Evolutionary conservation across 208 protist species (phyloP).

Genomic region (Sergeia podlipaevii): DNA sequence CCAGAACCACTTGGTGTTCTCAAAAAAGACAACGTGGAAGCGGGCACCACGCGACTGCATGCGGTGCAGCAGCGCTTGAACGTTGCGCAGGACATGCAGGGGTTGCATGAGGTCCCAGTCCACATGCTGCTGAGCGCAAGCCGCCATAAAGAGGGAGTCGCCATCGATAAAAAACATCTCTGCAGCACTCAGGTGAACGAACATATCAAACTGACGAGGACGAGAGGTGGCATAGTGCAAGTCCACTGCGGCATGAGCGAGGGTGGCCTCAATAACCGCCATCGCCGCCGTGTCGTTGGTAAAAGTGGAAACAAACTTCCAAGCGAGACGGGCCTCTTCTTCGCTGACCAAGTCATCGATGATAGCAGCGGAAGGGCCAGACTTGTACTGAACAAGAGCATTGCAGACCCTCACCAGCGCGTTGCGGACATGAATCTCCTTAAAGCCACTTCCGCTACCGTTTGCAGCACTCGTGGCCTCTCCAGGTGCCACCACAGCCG

Average conservation of each 20-base stretch:
- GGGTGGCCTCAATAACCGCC: conserved; percentile 32
- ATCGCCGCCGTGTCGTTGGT: conserved; percentile 16
- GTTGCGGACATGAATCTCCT: conserved; percentile 21
- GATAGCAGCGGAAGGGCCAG: not conserved
- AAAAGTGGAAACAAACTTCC: conserved; percentile 72
- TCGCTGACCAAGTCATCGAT: conserved; percentile 45
- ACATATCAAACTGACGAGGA: conserved; percentile 88
- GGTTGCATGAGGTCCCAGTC: conserved; percentile 89
- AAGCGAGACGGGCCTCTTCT: conserved; percentile 68
- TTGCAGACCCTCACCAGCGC: conserved; percentile 28
- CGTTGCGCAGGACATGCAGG: conserved; percentile 84
- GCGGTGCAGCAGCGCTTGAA: conserved; percentile 67
- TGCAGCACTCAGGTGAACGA: conserved; percentile 81
- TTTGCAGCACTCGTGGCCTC: not conserved
- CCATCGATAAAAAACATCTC: conserved; percentile 93
- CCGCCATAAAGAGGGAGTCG: conserved; percentile 86
- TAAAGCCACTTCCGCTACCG: not conserved
- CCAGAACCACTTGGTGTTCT: conserved; percentile 70
- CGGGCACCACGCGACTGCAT: conserved; percentile 64
- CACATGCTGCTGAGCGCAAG: conserved; percentile 63
- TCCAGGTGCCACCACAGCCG: not conserved
- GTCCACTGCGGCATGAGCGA: conserved; percentile 48
- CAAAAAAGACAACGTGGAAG: conserved; percentile 90
- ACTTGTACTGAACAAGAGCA: conserved; percentile 9
- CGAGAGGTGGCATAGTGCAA: conserved; percentile 75